Conservation (phyloP, 1,139 yeast species). For the Geotrichum fermentans region DNA sequence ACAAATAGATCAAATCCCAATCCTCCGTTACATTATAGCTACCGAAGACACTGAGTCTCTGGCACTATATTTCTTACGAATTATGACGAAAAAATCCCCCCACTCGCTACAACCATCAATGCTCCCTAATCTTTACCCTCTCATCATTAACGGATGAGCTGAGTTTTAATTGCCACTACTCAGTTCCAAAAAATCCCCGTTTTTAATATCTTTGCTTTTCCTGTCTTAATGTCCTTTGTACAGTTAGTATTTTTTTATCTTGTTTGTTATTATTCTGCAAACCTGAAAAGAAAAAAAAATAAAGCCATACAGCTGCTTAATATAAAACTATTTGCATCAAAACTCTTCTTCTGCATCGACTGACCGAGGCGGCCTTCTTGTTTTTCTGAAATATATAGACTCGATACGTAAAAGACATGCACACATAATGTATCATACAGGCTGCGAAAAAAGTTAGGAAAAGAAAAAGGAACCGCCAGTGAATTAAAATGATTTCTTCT, state of each 20-base stretch:
- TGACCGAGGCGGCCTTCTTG: too few species aligned
- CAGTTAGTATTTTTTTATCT: too few species aligned
- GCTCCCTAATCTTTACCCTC: neutral
- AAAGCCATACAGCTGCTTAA: neutral
- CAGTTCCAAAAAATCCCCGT: neutral
- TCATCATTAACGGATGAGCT: neutral
- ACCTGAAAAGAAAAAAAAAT: neutral
- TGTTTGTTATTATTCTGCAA: too few species aligned
- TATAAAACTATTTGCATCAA: too few species aligned
- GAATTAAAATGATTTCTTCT: too few species aligned
- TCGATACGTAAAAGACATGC: too few species aligned
- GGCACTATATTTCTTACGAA: neutral
- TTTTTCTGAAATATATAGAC: too few species aligned
- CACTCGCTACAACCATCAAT: neutral
- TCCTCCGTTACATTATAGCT: neutral
- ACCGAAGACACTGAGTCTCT: neutral
- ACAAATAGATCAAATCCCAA: neutral
- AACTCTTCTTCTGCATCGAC: too few species aligned
- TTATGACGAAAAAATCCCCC: too few species aligned
- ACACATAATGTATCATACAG: too few species aligned
- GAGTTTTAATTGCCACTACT: neutral
- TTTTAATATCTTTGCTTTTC: neutral
- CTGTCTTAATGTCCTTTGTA: neutral
- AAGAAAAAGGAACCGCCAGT: too few species aligned
- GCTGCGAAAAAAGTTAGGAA: too few species aligned